Evolutionary conservation across 352 stramenopile species (phyloP).

Genomic region (Phytophthora aleatoria): DNA sequence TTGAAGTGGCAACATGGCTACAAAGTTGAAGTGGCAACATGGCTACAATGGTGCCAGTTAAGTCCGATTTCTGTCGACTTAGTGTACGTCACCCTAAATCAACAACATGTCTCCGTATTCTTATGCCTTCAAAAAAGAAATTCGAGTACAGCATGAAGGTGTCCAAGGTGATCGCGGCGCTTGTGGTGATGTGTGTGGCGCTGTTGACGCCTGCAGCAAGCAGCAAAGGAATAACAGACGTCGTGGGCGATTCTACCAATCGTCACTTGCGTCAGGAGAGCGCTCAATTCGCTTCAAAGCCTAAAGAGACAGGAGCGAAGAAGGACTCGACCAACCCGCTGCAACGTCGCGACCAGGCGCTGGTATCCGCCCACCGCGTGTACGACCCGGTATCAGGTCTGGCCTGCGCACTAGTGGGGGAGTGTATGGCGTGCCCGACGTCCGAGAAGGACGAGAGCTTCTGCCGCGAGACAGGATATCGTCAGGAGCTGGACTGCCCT

Average conservation of each 20-base stretch:
- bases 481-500: constrained; percentile 71
- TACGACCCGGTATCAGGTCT: constrained; percentile 69
- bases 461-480: constrained; percentile 70
- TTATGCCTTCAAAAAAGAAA: too few relatives aligned
- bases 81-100: background rate
- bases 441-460: constrained; percentile 71
- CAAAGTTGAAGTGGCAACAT: too few relatives aligned
- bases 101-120: too few relatives aligned
- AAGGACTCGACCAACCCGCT: constrained; percentile 38
- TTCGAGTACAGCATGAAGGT: constrained; percentile 24
- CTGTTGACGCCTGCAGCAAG: constrained; percentile 4
- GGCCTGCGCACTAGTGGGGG: constrained; percentile 56
- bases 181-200: constrained; percentile 24
- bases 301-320: background rate
- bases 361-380: constrained; percentile 48
- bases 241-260: background rate
- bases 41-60: too few relatives aligned
- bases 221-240: background rate
- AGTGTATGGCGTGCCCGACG: constrained; percentile 58
- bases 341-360: constrained; percentile 31
- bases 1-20: too few relatives aligned
- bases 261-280: constrained; percentile 23
- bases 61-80: too few relatives aligned
- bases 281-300: constrained; percentile 12
- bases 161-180: constrained; percentile 13